Base-by-base conservation (phyloP, 371 early-diverging fungal species). In the Conidiobolus incongruus region DNA sequence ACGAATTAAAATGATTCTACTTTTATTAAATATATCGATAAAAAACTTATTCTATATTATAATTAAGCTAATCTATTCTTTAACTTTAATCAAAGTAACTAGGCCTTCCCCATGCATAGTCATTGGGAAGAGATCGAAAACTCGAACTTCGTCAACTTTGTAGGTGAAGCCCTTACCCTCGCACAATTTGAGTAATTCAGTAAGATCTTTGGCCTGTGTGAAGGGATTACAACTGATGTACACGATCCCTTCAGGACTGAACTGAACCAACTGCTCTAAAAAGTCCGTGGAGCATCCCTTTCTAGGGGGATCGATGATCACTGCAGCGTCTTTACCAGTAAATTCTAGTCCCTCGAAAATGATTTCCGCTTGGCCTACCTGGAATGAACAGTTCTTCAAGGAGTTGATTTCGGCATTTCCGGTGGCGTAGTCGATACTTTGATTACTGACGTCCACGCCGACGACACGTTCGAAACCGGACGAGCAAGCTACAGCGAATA, bases 51-150 rank as follows among this genome's bases (percentile, higher is more conserved):
- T 30, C 13, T 30, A 30, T 30, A 30, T 30, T 30, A 30, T 7
- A 30, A 10, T 13, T 10, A 30, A 30, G 13, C 7, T 30, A 30
- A 30, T 10, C 10, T 30, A 7, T 30, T 10, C 13, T 30, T 15
- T 15, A 12, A 31, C 41, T 23, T 34, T 44, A 10, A 66, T 59
- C 26, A 77, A 50, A 4, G 68, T 65, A 35, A 68, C 57, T 35
- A 77, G 65, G 35, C 59, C 66, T 47, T 77, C 77, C 12, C 68
- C 60, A 21, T 72, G 67, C 35, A 53, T 57, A 16, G 77, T 71
- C 49, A 74, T 74, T 17, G 77, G 77, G 44, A 77, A 77, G 48
- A 77, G 60, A 45, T 77, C 77, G 37, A 77, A 72, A 4, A 74
- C 74, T 45, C 63, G 60, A 30, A 75, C 54, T 17, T 53, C 51